Conservation (phyloP, 257 asterid species). For the Jaltomata sinuosa region DNA sequence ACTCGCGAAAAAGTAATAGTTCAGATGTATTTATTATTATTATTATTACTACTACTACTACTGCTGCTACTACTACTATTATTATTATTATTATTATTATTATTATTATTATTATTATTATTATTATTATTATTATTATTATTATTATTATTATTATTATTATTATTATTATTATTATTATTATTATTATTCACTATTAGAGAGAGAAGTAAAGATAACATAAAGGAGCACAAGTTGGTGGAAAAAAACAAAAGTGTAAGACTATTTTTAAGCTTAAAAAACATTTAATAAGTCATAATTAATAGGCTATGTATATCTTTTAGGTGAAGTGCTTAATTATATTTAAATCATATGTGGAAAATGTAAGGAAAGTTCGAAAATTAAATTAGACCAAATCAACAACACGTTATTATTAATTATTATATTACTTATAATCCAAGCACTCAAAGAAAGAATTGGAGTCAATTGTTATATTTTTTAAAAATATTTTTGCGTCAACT, state of each 20-base stretch:
- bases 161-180: too few species aligned
- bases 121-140: too few species aligned
- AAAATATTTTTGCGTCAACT: not conserved
- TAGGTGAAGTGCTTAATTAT: not conserved
- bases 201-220: not conserved
- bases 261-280: not conserved
- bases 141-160: too few species aligned
- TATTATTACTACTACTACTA: not conserved
- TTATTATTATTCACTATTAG: too few species aligned
- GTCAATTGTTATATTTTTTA: not conserved
- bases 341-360: not conserved
- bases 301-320: not conserved
- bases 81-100: too few species aligned
- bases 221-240: not conserved
- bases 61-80: too few species aligned
- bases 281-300: not conserved
- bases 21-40: not conserved
- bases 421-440: too few species aligned
- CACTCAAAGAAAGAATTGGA: not conserved
- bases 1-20: too few species aligned
- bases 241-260: not conserved
- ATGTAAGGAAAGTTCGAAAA: not conserved
- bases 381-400: not conserved
- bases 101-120: too few species aligned
- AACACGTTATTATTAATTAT: not conserved